Evolutionary conservation across 768 basidiomycete species (phyloP).

Genomic region (Russula sp.): DNA sequence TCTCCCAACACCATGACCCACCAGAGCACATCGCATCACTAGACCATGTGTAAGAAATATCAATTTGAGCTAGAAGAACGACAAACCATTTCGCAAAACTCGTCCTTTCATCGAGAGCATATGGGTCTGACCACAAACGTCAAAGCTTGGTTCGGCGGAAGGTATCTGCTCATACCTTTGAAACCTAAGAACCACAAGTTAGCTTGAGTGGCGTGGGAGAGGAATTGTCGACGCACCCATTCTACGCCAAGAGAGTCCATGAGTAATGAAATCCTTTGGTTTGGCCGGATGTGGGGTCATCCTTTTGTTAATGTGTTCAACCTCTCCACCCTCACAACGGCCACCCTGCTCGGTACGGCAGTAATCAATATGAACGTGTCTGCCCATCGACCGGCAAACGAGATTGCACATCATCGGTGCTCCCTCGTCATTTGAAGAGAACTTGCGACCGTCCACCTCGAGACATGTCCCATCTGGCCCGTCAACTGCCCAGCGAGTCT

Average conservation of each 20-base stretch:
- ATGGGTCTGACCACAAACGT: constrained; percentile 39
- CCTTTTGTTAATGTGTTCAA: constrained; percentile 37
- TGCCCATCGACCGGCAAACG: constrained; percentile 45
- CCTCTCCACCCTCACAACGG: constrained; percentile 37
- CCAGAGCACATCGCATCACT: constrained; percentile 49
- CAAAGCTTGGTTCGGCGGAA: neutral
- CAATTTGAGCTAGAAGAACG: neutral
- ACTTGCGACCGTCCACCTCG: constrained; percentile 50
- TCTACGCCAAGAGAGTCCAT: constrained; percentile 50
- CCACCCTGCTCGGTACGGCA: constrained; percentile 37
- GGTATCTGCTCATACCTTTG: constrained; percentile 31
- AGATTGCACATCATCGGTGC: constrained; percentile 60
- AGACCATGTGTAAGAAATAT: neutral
- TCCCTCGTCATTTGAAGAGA: constrained; percentile 46
- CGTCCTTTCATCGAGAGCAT: constrained; percentile 46
- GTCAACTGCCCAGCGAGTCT: constrained; percentile 49
- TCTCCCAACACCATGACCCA: constrained; percentile 13
- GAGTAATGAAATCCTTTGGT: constrained; percentile 48
- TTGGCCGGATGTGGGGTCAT: constrained; percentile 41
- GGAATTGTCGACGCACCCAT: constrained; percentile 35
- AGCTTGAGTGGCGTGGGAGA: constrained; percentile 4
- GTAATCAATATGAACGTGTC: constrained; percentile 52
- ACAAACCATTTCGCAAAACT: constrained; percentile 49
- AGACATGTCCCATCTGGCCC: constrained; percentile 42
- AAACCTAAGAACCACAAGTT: constrained; percentile 34